Percentiles rank a stretch among this genome's conserved stretches.
Evolutionary conservation across 257 asterid species (phyloP).

Genomic region (Nicotiana benthamiana): DNA sequence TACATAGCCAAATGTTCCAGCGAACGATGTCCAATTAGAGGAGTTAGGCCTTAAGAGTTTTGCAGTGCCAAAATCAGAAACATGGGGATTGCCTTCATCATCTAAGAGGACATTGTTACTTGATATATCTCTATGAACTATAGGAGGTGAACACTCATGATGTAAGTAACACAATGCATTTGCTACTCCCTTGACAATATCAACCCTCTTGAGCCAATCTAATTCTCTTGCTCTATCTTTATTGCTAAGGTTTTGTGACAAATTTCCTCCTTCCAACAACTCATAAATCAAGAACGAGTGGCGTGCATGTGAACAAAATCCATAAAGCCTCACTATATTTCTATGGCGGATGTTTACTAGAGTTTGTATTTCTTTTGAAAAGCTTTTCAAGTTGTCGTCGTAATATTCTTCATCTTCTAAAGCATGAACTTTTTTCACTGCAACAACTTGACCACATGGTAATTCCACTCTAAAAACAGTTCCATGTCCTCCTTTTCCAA

Average conservation of each 20-base stretch:
- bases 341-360: conserved; percentile 26
- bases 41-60: conserved; percentile 22
- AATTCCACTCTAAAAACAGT: conserved; percentile 26
- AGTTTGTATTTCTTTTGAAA: conserved; percentile 21
- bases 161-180: conserved; percentile 30
- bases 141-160: conserved; percentile 31
- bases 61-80: conserved; percentile 39
- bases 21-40: conserved; percentile 24
- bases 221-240: conserved; percentile 18
- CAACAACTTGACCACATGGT: conserved; percentile 19
- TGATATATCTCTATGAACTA: conserved; percentile 38
- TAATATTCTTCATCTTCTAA: not conserved
- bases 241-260: conserved; percentile 1
- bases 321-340: conserved; percentile 29
- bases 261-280: conserved; percentile 27
- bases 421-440: conserved; percentile 25
- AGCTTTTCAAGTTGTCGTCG: conserved; percentile 3
- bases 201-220: conserved; percentile 24
- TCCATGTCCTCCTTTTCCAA: conserved; percentile 30
- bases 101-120: conserved; percentile 31
- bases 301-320: conserved; percentile 21
- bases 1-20: conserved; percentile 33
- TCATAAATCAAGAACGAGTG: conserved; percentile 28
- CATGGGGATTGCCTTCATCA: conserved; percentile 22
- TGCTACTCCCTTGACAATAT: conserved; percentile 28